These are phyloP conservation scores for Gaultheria prostrata DNA, from an alignment of 148 eudicot genomes.

Conservation along the genomic window DNA sequence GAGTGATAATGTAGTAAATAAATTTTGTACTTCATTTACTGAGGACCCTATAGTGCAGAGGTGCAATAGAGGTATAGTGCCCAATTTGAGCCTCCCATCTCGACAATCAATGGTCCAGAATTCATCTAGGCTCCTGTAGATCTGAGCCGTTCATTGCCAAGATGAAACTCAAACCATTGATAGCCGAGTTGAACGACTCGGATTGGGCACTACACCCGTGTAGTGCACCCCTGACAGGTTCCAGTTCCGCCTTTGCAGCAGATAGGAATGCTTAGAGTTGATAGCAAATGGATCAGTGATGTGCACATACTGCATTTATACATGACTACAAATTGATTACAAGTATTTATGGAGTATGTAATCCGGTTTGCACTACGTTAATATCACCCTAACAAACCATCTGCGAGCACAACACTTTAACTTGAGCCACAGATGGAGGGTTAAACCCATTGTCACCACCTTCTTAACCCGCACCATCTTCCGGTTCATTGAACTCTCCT, in stretches of 20 bases:
- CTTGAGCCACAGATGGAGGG: neutral
- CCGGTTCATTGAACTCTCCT: constrained; percentile 29
- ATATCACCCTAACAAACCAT: neutral
- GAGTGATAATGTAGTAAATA: too few species aligned
- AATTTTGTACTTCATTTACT: too few species aligned
- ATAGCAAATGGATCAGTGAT: neutral
- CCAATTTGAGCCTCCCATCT: too few species aligned
- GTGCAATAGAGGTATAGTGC: too few species aligned
- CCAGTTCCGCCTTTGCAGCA: neutral
- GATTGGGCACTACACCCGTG: too few species aligned
- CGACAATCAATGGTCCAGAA: too few species aligned
- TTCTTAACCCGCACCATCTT: constrained; percentile 10
- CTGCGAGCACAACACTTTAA: neutral
- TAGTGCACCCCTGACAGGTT: too few species aligned
- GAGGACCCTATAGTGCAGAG: too few species aligned
- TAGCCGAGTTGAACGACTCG: too few species aligned
- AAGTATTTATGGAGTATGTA: neutral
- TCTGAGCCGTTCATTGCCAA: too few species aligned
- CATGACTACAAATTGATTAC: neutral
- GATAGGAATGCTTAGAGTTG: neutral
- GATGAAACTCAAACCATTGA: too few species aligned
- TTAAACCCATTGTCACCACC: neutral
- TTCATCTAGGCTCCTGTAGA: too few species aligned
- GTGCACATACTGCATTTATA: neutral
- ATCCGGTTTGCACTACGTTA: neutral